Conservation (phyloP, 352 stramenopile genomes). For the Phytophthora fragariae region DNA sequence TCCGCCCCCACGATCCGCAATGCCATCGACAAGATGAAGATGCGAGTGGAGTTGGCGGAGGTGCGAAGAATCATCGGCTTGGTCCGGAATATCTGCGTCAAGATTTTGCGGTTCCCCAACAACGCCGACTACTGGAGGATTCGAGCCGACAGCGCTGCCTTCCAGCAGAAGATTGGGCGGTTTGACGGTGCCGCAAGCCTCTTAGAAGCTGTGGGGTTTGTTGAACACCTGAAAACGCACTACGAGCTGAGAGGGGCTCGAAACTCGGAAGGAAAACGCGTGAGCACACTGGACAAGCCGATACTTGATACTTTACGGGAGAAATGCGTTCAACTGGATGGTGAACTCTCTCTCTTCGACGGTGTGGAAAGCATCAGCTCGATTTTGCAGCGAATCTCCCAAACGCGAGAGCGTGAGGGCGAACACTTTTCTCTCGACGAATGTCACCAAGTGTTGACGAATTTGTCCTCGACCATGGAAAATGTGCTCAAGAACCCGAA, state of each 20-base stretch:
- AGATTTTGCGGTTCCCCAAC: conserved; percentile 75
- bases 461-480: conserved; percentile 56
- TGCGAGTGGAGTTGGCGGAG: conserved; percentile 57
- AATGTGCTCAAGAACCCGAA: conserved; percentile 79
- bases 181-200: conserved; percentile 68
- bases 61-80: conserved; percentile 63
- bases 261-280: conserved; percentile 49
- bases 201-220: conserved; percentile 65
- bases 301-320: conserved; percentile 55
- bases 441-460: conserved; percentile 45
- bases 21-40: conserved; percentile 60
- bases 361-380: conserved; percentile 70
- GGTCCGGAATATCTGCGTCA: conserved; percentile 64
- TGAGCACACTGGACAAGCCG: conserved; percentile 50
- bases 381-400: conserved; percentile 58
- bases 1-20: conserved; percentile 61
- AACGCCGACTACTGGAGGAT: conserved; percentile 80
- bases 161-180: conserved; percentile 69
- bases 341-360: conserved; percentile 63
- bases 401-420: conserved; percentile 34
- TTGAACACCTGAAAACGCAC: conserved; percentile 60
- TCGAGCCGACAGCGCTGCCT: conserved; percentile 58
- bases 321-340: conserved; percentile 62
- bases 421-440: conserved; percentile 52
- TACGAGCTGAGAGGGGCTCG: conserved; percentile 63